Conservation (phyloP, 192 early-diverging fungal species). For the Kappamyces sp. region DNA sequence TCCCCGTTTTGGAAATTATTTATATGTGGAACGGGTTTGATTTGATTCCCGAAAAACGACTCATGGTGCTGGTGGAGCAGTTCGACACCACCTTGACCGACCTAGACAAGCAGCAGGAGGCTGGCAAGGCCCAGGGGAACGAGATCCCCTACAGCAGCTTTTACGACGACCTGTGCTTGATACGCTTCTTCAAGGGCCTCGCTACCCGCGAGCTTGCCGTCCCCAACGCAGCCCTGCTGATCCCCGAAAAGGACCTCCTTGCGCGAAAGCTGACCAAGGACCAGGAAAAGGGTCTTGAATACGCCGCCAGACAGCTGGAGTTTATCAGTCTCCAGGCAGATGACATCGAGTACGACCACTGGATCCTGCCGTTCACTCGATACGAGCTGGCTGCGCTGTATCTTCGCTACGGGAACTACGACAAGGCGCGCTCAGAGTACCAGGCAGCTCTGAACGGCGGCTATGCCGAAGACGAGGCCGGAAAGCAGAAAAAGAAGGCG, state of each 20-base stretch:
- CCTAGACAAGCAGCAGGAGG: conserved; percentile 27
- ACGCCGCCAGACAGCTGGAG: conserved; percentile 26
- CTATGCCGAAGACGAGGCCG: conserved; percentile 29
- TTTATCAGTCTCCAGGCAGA: conserved; percentile 21
- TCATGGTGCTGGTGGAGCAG: conserved; percentile 36
- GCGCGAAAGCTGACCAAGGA: not conserved
- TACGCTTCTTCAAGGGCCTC: conserved; percentile 61
- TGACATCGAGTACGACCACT: conserved; percentile 42
- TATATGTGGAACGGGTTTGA: conserved; percentile 67
- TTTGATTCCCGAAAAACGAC: conserved; percentile 52
- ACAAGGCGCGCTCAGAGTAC: conserved; percentile 32
- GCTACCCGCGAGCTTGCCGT: conserved; percentile 54
- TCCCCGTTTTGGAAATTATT: conserved; percentile 74
- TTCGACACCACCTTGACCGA: conserved; percentile 39
- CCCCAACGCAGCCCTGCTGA: conserved; percentile 19
- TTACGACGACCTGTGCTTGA: conserved; percentile 76
- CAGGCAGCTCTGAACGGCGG: conserved; percentile 38
- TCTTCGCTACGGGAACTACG: conserved; percentile 27
- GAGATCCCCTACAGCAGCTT: conserved; percentile 47
- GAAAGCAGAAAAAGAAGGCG: conserved; percentile 21
- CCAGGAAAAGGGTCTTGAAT: conserved; percentile 15
- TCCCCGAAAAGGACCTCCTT: conserved; percentile 16
- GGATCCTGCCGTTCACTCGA: conserved; percentile 42
- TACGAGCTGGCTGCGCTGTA: conserved; percentile 40
- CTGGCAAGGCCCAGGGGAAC: conserved; percentile 30